Evolutionary conservation across 1,139 yeast species (phyloP), one percentile per base, ranked within the genome.

Genomic region (Meyerozyma carpophila): DNA sequence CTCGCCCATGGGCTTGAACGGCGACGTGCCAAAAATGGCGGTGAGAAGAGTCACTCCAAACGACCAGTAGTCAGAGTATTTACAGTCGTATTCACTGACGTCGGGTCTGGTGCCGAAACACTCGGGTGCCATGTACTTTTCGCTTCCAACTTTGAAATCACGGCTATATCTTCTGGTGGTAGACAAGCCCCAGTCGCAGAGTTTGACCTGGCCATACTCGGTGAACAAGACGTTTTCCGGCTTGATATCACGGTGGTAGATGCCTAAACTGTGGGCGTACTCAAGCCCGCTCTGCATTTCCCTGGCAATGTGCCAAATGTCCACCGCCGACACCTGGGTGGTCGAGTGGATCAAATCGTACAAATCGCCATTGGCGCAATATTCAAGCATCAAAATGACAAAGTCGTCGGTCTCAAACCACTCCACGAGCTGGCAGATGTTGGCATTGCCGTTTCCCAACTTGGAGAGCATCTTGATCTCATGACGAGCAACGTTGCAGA

Each of bases 81-180:
- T 58, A 38, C 67, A 57, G 45, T 68, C 73, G 47, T 68, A 67
- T n/a, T 54, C 48, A 29, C 54, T 53, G 36, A 57, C 47, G 28
- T 55, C 56, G 21, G 51, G 52, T 39, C 53, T 49, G 26, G 53
- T 46, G 20, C 51, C 51, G 20, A 60, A 64, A 47, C 63, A 68
- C 51, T 77, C 82, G 1, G 82, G 82, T 0, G 82, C 79, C 81
- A 77, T 76, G 53, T 76, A 77, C 55, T 75, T 75, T 50, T 77
- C 81, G 7, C 81, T 75, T 34, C 82, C 82, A 37, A 77, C 77
- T 50, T 73, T 69, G 54, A 73, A 75, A 47, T 76, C 80, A 34
- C 57, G 51, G 49, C 65, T 70, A 40, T 56, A 54, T 38, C 67
- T 50, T 16, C 51, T 50, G 41, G 59, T 59, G 2, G 81, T 75